Conservation (phyloP, 257 asterid species). For the Gynochthodes officinalis region DNA sequence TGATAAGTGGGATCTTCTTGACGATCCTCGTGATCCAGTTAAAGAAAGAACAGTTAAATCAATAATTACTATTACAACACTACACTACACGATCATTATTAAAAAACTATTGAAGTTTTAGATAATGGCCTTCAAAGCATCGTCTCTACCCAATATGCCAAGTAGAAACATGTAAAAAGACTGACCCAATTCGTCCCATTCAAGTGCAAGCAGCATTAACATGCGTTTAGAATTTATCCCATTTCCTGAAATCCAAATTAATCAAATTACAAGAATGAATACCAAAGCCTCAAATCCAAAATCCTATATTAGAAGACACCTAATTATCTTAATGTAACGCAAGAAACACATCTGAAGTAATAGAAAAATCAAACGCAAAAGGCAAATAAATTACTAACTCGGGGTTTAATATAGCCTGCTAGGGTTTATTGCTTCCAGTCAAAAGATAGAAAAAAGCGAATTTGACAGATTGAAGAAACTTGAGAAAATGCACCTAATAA, state of each 20-base stretch:
- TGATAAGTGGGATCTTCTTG: not conserved
- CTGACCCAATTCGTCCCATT: too few species aligned
- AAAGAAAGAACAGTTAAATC: not conserved
- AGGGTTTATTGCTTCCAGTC: not conserved
- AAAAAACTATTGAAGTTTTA: too few species aligned
- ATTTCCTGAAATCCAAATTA: not conserved
- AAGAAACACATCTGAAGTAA: not conserved
- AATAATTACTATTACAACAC: not conserved
- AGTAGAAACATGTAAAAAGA: too few species aligned
- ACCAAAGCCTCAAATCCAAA: not conserved
- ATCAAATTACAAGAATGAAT: not conserved
- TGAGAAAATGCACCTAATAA: not conserved
- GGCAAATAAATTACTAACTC: not conserved
- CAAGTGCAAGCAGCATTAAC: too few species aligned
- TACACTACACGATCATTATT: too few species aligned
- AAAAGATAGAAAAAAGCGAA: not conserved
- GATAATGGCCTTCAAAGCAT: too few species aligned
- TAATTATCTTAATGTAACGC: not conserved
- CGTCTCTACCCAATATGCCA: too few species aligned
- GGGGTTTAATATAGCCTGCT: not conserved
- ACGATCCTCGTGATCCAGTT: not conserved
- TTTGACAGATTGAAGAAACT: conserved; percentile 4
- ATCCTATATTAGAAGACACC: not conserved
- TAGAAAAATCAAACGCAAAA: not conserved
- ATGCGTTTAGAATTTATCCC: not conserved